Conservation (phyloP, 208 protist species). For the Wallacemonas rigidus region DNA sequence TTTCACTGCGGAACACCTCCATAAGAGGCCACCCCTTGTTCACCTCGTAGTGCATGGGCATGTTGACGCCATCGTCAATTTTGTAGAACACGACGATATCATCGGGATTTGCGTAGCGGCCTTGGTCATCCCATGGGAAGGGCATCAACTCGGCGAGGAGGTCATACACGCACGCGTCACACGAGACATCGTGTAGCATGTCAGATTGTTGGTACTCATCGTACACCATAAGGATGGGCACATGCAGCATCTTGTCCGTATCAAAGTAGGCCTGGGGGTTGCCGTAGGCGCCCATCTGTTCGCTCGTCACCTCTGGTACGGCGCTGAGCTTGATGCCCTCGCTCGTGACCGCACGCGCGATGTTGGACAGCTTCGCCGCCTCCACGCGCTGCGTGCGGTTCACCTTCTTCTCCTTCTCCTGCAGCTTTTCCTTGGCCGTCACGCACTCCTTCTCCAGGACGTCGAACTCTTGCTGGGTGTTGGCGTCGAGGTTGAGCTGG, state of each 20-base stretch:
- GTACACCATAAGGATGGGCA: constrained; percentile 94
- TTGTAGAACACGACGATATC: constrained; percentile 83
- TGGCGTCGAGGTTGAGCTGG: constrained; percentile 14
- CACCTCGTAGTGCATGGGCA: constrained; percentile 74
- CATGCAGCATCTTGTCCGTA: constrained; percentile 69
- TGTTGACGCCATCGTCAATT: constrained; percentile 86
- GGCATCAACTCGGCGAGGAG: constrained; percentile 81
- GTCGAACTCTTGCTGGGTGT: constrained; percentile 49
- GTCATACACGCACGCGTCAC: constrained; percentile 64
- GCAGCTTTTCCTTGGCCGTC: constrained; percentile 23
- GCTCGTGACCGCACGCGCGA: constrained; percentile 65
- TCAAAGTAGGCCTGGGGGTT: constrained; percentile 82
- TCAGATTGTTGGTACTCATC: constrained; percentile 93
- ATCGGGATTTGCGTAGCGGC: constrained; percentile 53
- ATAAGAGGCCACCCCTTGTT: constrained; percentile 64
- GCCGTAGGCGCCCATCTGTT: constrained; percentile 86
- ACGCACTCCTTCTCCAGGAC: constrained; percentile 53
- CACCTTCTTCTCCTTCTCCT: constrained; percentile 39
- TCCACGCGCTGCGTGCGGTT: constrained; percentile 32
- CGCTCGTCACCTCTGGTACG: constrained; percentile 70
- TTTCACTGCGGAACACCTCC: constrained; percentile 79
- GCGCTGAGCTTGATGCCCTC: constrained; percentile 57
- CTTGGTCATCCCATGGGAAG: constrained; percentile 82
- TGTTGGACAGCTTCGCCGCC: constrained; percentile 65
- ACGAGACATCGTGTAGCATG: constrained; percentile 90